Percentiles rank a stretch among this genome's conserved stretches.
Conservation (phyloP, 1,284 basidiomycete species). For the Moniliella sp. region DNA sequence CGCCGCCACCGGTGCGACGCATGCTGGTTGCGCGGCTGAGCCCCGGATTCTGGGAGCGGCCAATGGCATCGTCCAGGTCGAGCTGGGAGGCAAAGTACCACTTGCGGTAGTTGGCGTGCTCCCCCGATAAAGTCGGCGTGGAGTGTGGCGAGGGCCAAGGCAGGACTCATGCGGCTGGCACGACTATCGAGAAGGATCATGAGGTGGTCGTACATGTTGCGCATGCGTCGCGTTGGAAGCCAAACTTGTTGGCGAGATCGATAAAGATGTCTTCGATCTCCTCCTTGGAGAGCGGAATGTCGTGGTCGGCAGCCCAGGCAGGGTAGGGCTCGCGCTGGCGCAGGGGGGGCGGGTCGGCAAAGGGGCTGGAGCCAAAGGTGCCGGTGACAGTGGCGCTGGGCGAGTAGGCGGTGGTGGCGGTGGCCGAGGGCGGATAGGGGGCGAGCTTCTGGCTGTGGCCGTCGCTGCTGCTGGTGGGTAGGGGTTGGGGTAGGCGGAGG, state of each 20-base stretch:
- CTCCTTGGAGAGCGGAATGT: conserved; percentile 87
- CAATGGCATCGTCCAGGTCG: conserved; percentile 90
- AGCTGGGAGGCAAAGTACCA: conserved; percentile 99
- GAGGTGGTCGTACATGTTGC: conserved; percentile 70
- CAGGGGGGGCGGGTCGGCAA: conserved; percentile 10
- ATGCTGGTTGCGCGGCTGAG: conserved; percentile 62
- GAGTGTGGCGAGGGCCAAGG: conserved; percentile 68
- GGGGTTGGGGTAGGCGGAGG: too few species aligned
- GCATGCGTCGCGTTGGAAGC: conserved; percentile 65
- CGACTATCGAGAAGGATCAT: conserved; percentile 77
- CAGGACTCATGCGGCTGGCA: conserved; percentile 63
- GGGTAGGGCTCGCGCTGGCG: conserved; percentile 53
- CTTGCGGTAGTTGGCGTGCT: conserved; percentile 35
- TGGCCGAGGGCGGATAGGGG: too few species aligned
- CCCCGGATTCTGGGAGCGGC: conserved; percentile 72
- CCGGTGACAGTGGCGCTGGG: conserved; percentile 1
- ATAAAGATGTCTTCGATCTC: conserved; percentile 98
- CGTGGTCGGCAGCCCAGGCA: conserved; percentile 65
- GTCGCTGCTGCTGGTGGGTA: too few species aligned
- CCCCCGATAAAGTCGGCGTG: conserved; percentile 98
- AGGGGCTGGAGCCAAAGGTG: conserved; percentile 5
- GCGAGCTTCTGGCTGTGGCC: too few species aligned
- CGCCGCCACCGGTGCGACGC: conserved; percentile 36
- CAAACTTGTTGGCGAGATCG: conserved; percentile 94
- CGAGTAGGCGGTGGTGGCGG: too few species aligned